Conservation (phyloP, 2,329 filamentous ascomycete species). For the Verruconis gallopava region DNA sequence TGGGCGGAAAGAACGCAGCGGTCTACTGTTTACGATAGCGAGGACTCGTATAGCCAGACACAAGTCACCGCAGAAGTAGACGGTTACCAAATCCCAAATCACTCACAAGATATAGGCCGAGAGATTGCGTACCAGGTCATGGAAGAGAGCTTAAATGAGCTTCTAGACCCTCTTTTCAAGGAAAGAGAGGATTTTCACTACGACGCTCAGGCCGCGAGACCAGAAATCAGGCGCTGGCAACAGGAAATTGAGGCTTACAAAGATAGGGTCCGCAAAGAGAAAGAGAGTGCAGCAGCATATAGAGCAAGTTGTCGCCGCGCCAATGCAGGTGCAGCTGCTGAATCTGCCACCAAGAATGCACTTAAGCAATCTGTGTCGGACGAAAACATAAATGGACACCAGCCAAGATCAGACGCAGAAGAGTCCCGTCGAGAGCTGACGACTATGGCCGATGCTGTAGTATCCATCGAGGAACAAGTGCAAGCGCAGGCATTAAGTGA, state of each 20-base stretch:
- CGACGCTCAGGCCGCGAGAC: slow-evolving; percentile 36
- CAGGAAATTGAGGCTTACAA: slow-evolving; percentile 22
- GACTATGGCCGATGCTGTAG: slow-evolving; percentile 1
- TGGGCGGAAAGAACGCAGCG: slow-evolving; percentile 61
- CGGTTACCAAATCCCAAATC: slow-evolving; percentile 64
- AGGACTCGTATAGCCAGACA: too few species aligned
- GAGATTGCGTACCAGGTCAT: slow-evolving; percentile 86
- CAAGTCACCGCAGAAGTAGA: slow-evolving; percentile 60
- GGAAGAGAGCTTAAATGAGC: slow-evolving; percentile 84
- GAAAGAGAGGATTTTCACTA: slow-evolving; percentile 50
- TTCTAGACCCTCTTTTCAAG: slow-evolving; percentile 78
- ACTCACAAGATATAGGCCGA: slow-evolving; percentile 70
- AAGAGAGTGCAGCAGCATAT: not conserved
- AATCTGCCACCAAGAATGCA: not conserved
- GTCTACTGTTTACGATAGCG: slow-evolving; percentile 55
- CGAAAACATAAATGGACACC: not conserved
- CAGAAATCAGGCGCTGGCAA: slow-evolving; percentile 43
- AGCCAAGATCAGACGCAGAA: too few species aligned
- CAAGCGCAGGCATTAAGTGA: slow-evolving; percentile 2
- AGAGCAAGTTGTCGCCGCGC: not conserved
- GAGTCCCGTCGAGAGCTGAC: too few species aligned
- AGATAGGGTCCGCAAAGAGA: not conserved
- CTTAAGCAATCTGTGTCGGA: not conserved
- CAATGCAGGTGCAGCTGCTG: slow-evolving; percentile 1
- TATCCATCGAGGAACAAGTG: slow-evolving; percentile 1